Evolutionary conservation across 305 asterid species (phyloP).

Genomic region (Fraxinus velutina): DNA sequence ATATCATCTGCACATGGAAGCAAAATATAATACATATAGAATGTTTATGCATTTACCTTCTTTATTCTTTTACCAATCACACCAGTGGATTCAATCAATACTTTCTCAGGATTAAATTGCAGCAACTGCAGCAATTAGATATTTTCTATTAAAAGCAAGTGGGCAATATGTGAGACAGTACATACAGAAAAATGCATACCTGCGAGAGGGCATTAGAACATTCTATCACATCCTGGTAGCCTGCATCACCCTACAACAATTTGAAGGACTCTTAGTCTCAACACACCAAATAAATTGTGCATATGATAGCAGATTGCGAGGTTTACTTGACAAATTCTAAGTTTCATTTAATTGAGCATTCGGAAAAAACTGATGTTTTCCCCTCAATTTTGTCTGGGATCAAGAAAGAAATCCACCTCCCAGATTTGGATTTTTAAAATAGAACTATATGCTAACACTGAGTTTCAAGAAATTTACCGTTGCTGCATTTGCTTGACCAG

Average conservation of each 20-base stretch:
- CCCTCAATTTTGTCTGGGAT: background rate
- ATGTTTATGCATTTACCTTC: conserved; percentile 46
- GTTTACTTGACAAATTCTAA: background rate
- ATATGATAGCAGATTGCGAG: background rate
- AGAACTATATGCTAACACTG: conserved; percentile 15
- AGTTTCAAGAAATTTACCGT: conserved; percentile 52
- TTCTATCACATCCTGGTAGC: conserved; percentile 85
- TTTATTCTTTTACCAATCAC: conserved; percentile 90
- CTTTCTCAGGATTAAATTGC: conserved; percentile 64
- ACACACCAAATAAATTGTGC: background rate
- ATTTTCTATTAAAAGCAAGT: background rate
- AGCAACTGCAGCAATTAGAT: conserved; percentile 53
- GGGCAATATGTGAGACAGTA: background rate
- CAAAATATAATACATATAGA: background rate
- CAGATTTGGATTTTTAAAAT: background rate
- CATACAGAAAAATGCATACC: conserved; percentile 38
- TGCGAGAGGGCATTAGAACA: conserved; percentile 73
- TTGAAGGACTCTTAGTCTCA: conserved; percentile 25
- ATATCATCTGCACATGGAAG: background rate
- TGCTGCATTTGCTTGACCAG: conserved; percentile 99
- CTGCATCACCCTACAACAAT: conserved; percentile 80
- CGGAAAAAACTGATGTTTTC: background rate
- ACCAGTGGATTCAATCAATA: conserved; percentile 95
- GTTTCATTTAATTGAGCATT: background rate
- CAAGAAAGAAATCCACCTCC: background rate